Percentiles rank a stretch among this genome's conserved stretches.
phyloP scores from a whole-genome alignment of 805 yeast genomes.

The Ogataea philodendri region DNA sequence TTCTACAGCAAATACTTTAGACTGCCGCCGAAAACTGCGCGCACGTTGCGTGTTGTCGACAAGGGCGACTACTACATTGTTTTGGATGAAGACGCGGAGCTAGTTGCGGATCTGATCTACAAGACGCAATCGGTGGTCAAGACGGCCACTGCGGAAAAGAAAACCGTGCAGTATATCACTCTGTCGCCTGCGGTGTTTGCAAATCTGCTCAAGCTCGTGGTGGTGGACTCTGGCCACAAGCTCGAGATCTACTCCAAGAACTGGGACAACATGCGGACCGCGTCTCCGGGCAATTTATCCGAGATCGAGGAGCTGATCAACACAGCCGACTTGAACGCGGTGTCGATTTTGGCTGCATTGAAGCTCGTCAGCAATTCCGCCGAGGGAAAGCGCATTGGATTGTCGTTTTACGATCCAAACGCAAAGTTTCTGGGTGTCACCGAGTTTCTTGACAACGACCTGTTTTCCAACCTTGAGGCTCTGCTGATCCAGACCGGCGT shows the following conservation, averaged over 20 bases:
- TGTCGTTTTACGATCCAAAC: slow-evolving; percentile 75
- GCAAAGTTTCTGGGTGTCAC: slow-evolving; percentile 63
- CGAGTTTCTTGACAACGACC: slow-evolving; percentile 84
- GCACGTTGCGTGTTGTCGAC: slow-evolving; percentile 71
- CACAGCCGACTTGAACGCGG: slow-evolving; percentile 36
- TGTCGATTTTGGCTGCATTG: slow-evolving; percentile 53
- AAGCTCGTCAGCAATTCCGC: slow-evolving; percentile 38
- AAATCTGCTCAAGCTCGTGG: slow-evolving; percentile 59
- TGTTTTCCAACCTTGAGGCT: slow-evolving; percentile 83
- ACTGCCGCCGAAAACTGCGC: slow-evolving; percentile 47
- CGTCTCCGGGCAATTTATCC: slow-evolving; percentile 89
- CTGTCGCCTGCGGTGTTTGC: slow-evolving; percentile 72
- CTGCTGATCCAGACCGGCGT: slow-evolving; percentile 85
- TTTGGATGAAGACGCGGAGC: slow-evolving; percentile 70
- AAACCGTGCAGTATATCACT: slow-evolving; percentile 59
- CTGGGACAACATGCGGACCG: slow-evolving; percentile 58
- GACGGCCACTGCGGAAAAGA: slow-evolving; percentile 37
- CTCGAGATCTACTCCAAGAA: slow-evolving; percentile 73
- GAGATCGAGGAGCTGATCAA: slow-evolving; percentile 69
- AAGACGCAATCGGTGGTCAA: slow-evolving; percentile 82
- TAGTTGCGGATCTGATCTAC: slow-evolving; percentile 81
- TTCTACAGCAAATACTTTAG: slow-evolving; percentile 48
- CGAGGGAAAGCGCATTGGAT: slow-evolving; percentile 62
- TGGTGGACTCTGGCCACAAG: slow-evolving; percentile 70
- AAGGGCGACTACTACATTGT: slow-evolving; percentile 78